Evolutionary conservation across 2,329 filamentous ascomycete species (phyloP).

Genomic region (Ophiostoma ips): DNA sequence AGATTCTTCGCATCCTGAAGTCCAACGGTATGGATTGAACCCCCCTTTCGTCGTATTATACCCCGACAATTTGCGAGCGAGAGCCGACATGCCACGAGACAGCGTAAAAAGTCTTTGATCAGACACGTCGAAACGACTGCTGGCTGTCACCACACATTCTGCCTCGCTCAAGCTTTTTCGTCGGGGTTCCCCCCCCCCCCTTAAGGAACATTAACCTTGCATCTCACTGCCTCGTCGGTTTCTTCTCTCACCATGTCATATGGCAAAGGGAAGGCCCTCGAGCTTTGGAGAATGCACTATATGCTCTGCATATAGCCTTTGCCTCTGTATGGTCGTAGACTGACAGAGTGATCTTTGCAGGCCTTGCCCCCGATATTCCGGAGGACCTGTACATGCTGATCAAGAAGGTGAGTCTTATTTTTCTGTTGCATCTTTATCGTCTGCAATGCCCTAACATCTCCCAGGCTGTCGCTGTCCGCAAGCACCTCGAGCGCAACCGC

Average conservation of each 20-base stretch:
- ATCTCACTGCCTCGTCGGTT: background rate
- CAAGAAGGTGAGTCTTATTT: conserved; percentile 67
- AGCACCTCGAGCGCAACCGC: conserved; percentile 99
- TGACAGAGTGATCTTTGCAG: conserved; percentile 86
- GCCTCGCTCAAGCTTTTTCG: background rate
- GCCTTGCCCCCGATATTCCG: conserved; percentile 95
- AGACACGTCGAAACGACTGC: background rate
- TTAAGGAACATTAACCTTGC: background rate
- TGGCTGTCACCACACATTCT: background rate
- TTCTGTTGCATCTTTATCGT: background rate
- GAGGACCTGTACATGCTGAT: conserved; percentile 99
- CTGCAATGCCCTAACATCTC: background rate
- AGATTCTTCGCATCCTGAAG: conserved; percentile 99
- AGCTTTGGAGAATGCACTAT: conserved; percentile 1
- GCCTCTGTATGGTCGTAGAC: conserved; percentile 84
- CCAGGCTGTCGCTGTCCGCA: conserved; percentile 92
- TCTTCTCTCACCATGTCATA: background rate
- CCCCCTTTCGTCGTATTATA: conserved; percentile 3
- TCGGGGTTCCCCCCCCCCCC: background rate
- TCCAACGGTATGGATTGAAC: conserved; percentile 71
- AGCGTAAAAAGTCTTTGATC: no score
- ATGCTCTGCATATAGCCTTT: conserved; percentile 18
- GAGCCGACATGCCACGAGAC: background rate
- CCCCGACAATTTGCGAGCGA: background rate
- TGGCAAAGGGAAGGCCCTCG: background rate